phyloP scores from a whole-genome alignment of 805 yeast genomes.

The Cyberlindnera japonica region DNA sequence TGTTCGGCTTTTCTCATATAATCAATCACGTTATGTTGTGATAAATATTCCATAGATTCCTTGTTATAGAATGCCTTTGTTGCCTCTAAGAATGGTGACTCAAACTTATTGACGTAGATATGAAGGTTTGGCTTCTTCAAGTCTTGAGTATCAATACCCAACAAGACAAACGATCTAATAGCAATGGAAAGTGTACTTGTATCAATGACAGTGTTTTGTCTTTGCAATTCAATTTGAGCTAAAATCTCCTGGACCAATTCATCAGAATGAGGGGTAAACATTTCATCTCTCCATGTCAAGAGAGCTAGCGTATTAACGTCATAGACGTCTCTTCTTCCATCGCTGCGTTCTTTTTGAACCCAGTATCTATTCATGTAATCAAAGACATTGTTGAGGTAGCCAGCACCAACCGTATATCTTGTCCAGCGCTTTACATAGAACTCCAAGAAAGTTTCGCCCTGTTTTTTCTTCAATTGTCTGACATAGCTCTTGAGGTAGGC shows the following conservation, averaged over 20 bases:
- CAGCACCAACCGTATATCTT: constrained; percentile 86
- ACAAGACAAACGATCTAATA: constrained; percentile 78
- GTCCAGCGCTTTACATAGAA: constrained; percentile 88
- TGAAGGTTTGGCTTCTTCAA: constrained; percentile 78
- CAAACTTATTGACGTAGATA: constrained; percentile 79
- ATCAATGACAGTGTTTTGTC: constrained; percentile 73
- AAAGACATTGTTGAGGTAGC: constrained; percentile 85
- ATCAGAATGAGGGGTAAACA: constrained; percentile 67
- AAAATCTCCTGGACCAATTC: constrained; percentile 66
- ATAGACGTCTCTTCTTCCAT: constrained; percentile 83
- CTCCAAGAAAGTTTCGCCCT: constrained; percentile 66
- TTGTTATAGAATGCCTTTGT: constrained; percentile 62
- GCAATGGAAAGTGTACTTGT: constrained; percentile 65
- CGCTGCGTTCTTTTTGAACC: constrained; percentile 94
- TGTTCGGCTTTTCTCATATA: constrained; percentile 84
- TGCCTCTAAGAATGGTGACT: constrained; percentile 66
- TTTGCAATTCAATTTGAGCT: constrained; percentile 69
- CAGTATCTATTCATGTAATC: constrained; percentile 96
- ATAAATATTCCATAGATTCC: constrained; percentile 66
- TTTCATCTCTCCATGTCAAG: constrained; percentile 79
- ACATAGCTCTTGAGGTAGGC: constrained; percentile 63
- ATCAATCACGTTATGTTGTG: constrained; percentile 79
- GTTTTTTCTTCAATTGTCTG: constrained; percentile 42
- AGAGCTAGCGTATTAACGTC: constrained; percentile 89
- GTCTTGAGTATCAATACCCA: constrained; percentile 90